Percentiles rank a stretch among this genome's conserved stretches.
These are phyloP conservation scores for Hammondia hammondi DNA, from an alignment of 169 alveolate genomes.

Conservation along the genomic window DNA sequence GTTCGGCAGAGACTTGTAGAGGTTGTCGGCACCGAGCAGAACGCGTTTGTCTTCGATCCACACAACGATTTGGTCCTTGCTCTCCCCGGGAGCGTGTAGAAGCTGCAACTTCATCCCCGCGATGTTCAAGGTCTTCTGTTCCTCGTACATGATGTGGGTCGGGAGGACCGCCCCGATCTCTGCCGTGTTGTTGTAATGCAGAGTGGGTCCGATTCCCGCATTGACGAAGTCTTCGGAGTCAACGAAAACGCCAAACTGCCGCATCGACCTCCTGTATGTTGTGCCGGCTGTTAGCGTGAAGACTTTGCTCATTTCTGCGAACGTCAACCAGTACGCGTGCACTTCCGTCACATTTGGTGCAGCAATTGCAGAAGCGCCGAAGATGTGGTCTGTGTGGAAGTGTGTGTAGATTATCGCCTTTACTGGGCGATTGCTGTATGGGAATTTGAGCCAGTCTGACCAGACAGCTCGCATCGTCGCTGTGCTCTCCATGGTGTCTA, in stretches of 20 bases:
- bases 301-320: conserved; percentile 27
- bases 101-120: conserved; percentile 57
- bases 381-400: conserved; percentile 64
- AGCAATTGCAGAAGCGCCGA: conserved; percentile 53
- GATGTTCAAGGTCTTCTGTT: background rate
- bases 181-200: conserved; percentile 47
- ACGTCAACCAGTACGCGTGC: conserved; percentile 32
- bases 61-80: conserved; percentile 58
- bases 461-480: conserved; percentile 43
- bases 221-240: conserved; percentile 43
- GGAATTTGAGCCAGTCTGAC: conserved; percentile 1
- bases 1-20: conserved; percentile 66
- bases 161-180: conserved; percentile 28
- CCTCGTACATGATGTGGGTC: conserved; percentile 31
- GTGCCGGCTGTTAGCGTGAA: conserved; percentile 32
- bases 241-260: conserved; percentile 67
- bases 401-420: conserved; percentile 67
- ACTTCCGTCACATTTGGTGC: conserved; percentile 21
- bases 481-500: conserved; percentile 59
- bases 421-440: conserved; percentile 31
- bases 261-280: conserved; percentile 50
- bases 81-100: conserved; percentile 67
- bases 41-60: conserved; percentile 28
- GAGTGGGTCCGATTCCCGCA: conserved; percentile 68
- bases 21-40: conserved; percentile 59